Percentiles rank a stretch among this genome's conserved stretches.
phyloP scores from a whole-genome alignment of 2,329 filamentous ascomycete species.

The Colletotrichum godetiae region DNA sequence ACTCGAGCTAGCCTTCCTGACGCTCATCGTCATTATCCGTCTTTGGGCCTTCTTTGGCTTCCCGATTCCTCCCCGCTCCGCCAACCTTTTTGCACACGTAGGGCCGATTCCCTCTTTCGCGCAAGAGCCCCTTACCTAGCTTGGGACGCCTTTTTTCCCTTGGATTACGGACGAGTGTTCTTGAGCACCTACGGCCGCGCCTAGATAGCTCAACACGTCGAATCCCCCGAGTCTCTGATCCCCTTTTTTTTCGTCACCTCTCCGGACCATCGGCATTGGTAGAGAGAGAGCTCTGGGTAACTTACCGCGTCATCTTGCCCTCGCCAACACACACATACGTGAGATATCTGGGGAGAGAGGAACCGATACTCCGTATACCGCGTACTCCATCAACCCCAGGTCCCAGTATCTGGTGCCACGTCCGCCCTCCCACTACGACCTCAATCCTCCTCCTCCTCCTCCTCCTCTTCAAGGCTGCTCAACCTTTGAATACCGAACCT shows the following conservation, averaged over 20 bases:
- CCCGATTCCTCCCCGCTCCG: neutral
- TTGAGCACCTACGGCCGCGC: too few relatives aligned
- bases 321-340: neutral
- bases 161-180: neutral
- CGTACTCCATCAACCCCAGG: neutral
- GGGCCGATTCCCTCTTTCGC: neutral
- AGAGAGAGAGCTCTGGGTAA: neutral
- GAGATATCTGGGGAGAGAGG: slow-evolving; percentile 21
- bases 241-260: neutral
- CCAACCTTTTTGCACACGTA: neutral
- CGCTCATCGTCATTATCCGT: neutral
- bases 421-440: neutral
- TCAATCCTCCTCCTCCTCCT: neutral
- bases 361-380: neutral
- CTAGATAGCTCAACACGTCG: neutral
- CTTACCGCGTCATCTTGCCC: slow-evolving; percentile 8
- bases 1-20: neutral
- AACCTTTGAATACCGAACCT: neutral
- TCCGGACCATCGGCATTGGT: neutral
- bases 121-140: neutral
- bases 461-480: neutral
- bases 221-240: neutral
- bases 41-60: neutral
- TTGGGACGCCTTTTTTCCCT: neutral
- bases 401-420: neutral